These are phyloP conservation scores for Nymphaea colorata DNA, from an alignment of 164 flowering plant genomes.

Conservation along the genomic window DNA sequence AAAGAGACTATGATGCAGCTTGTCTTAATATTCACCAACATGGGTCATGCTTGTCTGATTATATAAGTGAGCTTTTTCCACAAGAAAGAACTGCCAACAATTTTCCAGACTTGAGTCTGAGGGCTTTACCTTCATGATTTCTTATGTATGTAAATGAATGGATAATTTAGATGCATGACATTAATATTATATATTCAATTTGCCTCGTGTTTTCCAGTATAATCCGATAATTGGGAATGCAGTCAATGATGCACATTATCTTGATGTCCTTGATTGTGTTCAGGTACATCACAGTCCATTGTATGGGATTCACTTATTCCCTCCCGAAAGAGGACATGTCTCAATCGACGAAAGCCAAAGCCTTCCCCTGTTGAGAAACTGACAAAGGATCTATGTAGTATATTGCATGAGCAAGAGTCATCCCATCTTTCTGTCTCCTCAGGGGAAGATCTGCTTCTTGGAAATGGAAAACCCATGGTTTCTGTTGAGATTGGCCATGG, in stretches of 20 bases:
- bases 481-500: conserved; percentile 98
- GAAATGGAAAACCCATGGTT: conserved; percentile 68
- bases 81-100: no score
- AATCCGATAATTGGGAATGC: background rate
- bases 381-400: conserved; percentile 66
- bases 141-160: no score
- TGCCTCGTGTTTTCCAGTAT: background rate
- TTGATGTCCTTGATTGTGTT: conserved; percentile 3
- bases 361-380: conserved; percentile 91
- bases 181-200: no score
- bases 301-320: conserved; percentile 85
- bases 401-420: conserved; percentile 78
- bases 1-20: no score
- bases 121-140: background rate
- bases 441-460: conserved; percentile 81
- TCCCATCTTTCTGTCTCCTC: conserved; percentile 68
- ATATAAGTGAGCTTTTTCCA: no score
- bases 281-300: conserved; percentile 79
- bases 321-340: conserved; percentile 82
- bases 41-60: no score
- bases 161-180: background rate
- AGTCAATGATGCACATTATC: background rate
- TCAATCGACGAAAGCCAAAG: conserved; percentile 37
- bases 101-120: no score
- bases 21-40: no score